phyloP scores from a whole-genome alignment of 345 rosid species.

The Hibiscus trionum region DNA sequence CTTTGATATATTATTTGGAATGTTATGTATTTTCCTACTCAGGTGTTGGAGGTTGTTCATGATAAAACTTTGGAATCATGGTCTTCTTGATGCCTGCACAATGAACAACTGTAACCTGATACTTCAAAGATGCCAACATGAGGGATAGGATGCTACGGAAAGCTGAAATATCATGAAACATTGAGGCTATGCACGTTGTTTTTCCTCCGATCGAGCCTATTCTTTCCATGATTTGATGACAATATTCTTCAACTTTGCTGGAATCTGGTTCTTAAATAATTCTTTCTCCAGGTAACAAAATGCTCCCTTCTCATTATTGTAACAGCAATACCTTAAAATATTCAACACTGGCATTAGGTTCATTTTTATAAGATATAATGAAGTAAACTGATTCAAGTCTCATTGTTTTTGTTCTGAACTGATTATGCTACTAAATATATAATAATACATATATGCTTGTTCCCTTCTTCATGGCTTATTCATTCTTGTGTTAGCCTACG shows the following conservation, averaged over 20 bases:
- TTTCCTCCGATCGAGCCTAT: not conserved
- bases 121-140: constrained; percentile 40
- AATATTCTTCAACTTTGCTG: not conserved
- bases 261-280: not conserved
- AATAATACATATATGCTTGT: not conserved
- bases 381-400: not conserved
- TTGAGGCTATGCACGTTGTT: not conserved
- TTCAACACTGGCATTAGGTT: not conserved
- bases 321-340: not conserved
- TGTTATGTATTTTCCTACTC: constrained; percentile 8
- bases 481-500: not conserved
- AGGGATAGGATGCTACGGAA: constrained; percentile 19
- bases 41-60: constrained; percentile 97
- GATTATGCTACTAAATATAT: not conserved
- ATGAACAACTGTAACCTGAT: constrained; percentile 81
- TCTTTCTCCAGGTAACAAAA: constrained; percentile 5
- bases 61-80: constrained; percentile 97
- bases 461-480: not conserved
- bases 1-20: not conserved
- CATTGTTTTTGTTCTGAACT: not conserved
- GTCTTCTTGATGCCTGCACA: constrained; percentile 72
- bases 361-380: not conserved
- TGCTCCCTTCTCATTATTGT: not conserved
- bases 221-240: not conserved
- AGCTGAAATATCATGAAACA: constrained; percentile 6